Conservation (phyloP, 345 rosid species). For the Aethionema arabicum region DNA sequence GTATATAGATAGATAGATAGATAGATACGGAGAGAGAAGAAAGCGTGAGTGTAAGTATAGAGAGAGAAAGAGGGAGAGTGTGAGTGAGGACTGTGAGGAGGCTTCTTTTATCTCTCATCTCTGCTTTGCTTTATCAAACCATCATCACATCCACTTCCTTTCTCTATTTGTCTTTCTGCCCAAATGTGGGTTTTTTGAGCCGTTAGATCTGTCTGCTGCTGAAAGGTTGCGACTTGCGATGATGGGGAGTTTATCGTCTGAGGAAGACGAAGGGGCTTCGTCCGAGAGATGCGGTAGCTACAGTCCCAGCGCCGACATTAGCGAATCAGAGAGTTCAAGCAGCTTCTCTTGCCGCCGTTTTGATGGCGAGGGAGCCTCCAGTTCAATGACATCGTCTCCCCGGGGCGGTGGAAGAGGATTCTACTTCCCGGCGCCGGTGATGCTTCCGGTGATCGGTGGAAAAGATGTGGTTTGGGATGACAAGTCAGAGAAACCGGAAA, state of each 20-base stretch:
- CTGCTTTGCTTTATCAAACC: conserved; percentile 19
- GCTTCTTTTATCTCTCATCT: conserved; percentile 24
- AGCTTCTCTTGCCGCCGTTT: conserved; percentile 73
- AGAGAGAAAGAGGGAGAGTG: not conserved
- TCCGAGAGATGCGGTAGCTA: conserved; percentile 91
- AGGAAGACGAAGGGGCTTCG: conserved; percentile 56
- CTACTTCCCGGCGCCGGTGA: conserved; percentile 50
- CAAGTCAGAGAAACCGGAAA: conserved; percentile 55
- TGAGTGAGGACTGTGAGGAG: conserved; percentile 55
- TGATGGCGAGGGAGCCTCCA: conserved; percentile 65
- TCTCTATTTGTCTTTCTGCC: conserved; percentile 9
- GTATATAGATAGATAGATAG: too few relatives aligned
- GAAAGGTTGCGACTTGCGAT: not conserved
- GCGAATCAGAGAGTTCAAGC: conserved; percentile 91
- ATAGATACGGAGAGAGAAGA: not conserved
- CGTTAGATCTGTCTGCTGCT: conserved; percentile 24
- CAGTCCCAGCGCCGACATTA: conserved; percentile 92
- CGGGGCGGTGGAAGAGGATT: conserved; percentile 36
- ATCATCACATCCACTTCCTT: conserved; percentile 33
- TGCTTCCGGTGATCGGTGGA: conserved; percentile 66
- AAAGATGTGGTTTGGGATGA: conserved; percentile 64
- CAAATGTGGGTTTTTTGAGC: conserved; percentile 22
- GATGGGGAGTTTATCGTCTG: conserved; percentile 74
- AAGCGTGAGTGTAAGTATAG: not conserved
- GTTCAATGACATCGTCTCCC: conserved; percentile 70